A percentile compares a stretch with the other conserved stretches of the same genome.
Conservation (phyloP, 2,329 filamentous ascomycete genomes). For the Exophiala viscosa region DNA sequence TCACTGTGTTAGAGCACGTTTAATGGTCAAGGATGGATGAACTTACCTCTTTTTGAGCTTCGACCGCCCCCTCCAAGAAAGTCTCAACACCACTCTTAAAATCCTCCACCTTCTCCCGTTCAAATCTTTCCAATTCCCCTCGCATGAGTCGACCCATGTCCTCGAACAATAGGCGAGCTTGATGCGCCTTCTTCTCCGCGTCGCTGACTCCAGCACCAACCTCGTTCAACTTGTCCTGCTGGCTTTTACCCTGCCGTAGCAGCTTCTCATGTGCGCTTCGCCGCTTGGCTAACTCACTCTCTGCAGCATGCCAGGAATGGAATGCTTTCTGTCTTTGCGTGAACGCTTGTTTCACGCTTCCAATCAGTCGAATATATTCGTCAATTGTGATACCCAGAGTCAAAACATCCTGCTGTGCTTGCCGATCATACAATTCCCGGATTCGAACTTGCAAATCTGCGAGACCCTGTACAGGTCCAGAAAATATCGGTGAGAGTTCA, state of each 20-base stretch:
- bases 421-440: slow-evolving; percentile 89
- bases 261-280: slow-evolving; percentile 88
- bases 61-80: slow-evolving; percentile 92
- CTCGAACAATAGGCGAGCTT: slow-evolving; percentile 84
- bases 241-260: slow-evolving; percentile 88
- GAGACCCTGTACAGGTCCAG: slow-evolving; percentile 81
- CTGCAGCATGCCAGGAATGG: slow-evolving; percentile 87
- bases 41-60: slow-evolving; percentile 94
- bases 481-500: slow-evolving; percentile 83
- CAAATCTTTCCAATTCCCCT: slow-evolving; percentile 85
- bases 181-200: slow-evolving; percentile 87
- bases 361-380: slow-evolving; percentile 94
- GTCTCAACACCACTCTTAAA: slow-evolving; percentile 98
- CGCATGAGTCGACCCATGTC: slow-evolving; percentile 96
- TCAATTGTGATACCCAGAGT: slow-evolving; percentile 97
- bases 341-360: slow-evolving; percentile 91
- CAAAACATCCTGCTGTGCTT: slow-evolving; percentile 93
- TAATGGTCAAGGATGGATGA: not conserved
- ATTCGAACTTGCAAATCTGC: slow-evolving; percentile 93
- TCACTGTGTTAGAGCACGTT: slow-evolving; percentile 40
- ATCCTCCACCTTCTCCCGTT: slow-evolving; percentile 96
- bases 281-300: slow-evolving; percentile 85
- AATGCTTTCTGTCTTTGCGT: slow-evolving; percentile 90
- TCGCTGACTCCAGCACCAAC: slow-evolving; percentile 91
- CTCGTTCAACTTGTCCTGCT: slow-evolving; percentile 92